phyloP scores from a whole-genome alignment of 176 grass and related monocot genomes.

The Hyparrhenia diplandra region DNA sequence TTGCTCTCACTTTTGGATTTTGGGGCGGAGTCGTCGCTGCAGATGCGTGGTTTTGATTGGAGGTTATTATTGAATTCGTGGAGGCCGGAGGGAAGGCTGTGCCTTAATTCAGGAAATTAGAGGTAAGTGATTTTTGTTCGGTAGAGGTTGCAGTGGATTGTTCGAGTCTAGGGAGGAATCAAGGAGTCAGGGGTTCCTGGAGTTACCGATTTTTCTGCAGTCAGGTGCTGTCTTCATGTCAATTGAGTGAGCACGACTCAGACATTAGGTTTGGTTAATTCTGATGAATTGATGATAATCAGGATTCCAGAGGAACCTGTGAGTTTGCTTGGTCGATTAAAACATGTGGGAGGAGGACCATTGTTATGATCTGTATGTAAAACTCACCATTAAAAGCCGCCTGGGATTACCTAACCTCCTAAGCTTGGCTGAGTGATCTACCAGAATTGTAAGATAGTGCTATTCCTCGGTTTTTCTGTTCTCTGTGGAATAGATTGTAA shows the following conservation, averaged over 20 bases:
- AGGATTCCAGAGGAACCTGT: no score
- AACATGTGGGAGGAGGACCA: no score
- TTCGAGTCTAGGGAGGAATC: not conserved
- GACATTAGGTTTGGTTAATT: no score
- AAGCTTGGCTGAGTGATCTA: not conserved
- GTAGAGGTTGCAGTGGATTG: not conserved
- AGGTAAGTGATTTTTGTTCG: not conserved
- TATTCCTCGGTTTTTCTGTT: not conserved
- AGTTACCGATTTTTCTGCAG: not conserved
- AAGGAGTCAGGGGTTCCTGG: not conserved
- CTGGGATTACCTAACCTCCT: not conserved
- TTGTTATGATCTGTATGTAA: no score
- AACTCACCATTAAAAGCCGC: no score
- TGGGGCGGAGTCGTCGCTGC: not conserved
- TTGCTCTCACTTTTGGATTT: not conserved
- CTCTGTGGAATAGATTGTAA: not conserved
- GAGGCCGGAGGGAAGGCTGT: not conserved
- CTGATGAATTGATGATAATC: no score
- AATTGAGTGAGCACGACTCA: no score
- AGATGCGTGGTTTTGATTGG: not conserved
- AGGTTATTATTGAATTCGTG: not conserved
- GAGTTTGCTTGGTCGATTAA: no score
- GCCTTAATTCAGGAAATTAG: not conserved
- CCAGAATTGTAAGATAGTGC: not conserved
- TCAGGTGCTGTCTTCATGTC: not conserved